phyloP scores from a whole-genome alignment of 169 alveolate genomes.

The Fabrea salina region DNA sequence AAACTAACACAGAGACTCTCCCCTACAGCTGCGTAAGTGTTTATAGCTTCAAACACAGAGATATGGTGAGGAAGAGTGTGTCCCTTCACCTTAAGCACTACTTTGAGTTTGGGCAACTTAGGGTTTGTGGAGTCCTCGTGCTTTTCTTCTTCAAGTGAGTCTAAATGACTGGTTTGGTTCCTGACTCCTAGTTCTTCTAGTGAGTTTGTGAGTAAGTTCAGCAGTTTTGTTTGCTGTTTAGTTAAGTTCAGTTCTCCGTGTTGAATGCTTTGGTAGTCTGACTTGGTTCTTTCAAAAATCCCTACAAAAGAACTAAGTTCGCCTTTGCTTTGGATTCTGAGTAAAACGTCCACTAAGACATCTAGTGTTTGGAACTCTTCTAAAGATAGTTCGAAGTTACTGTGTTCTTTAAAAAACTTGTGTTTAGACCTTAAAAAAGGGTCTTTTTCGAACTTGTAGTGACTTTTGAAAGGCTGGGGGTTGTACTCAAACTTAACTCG shows the following conservation, averaged over 20 bases:
- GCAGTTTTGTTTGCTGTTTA: background rate
- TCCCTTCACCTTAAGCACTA: too few relatives aligned
- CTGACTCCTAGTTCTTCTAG: conserved; percentile 15
- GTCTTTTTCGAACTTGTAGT: background rate
- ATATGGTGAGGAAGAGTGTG: too few relatives aligned
- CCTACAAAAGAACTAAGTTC: background rate
- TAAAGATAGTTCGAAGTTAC: background rate
- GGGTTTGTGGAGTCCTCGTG: background rate
- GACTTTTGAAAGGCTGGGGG: background rate
- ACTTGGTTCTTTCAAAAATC: background rate
- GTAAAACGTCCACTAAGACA: background rate
- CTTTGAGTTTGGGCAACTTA: too few relatives aligned
- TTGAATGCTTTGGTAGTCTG: background rate
- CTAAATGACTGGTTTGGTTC: background rate
- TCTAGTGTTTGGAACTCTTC: conserved; percentile 15
- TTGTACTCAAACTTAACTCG: background rate
- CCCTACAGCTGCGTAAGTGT: too few relatives aligned
- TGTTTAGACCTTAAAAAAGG: background rate
- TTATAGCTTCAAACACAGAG: too few relatives aligned
- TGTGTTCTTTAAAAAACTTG: background rate
- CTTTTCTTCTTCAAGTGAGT: background rate
- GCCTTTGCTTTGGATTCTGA: background rate
- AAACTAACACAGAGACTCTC: too few relatives aligned
- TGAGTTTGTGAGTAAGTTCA: background rate
- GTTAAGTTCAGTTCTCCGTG: background rate